These are phyloP conservation scores for Apiotrichum akiyoshidainum DNA, from an alignment of 1,284 basidiomycete genomes.

Conservation along the genomic window DNA sequence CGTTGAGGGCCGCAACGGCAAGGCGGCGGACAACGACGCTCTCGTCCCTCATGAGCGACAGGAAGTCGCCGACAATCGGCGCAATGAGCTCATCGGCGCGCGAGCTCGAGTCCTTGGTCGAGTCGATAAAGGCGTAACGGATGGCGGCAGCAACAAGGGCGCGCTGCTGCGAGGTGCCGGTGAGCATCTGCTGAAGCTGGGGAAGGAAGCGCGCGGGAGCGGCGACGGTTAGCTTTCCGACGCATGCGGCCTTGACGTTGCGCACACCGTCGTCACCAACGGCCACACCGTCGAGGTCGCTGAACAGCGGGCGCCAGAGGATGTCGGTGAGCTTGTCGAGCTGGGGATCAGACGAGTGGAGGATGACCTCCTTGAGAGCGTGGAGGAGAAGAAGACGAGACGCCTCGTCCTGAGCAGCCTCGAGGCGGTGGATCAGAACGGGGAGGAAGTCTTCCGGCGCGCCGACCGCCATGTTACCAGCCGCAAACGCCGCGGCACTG, in stretches of 20 bases:
- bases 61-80: constrained; percentile 81
- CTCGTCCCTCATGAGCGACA: constrained; percentile 76
- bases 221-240: constrained; percentile 89
- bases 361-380: constrained; percentile 92
- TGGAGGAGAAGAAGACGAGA: constrained; percentile 80
- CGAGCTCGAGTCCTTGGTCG: constrained; percentile 63
- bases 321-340: constrained; percentile 78
- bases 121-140: constrained; percentile 91
- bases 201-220: constrained; percentile 84
- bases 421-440: constrained; percentile 74
- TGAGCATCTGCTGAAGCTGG: constrained; percentile 64
- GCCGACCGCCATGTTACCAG: constrained; percentile 91
- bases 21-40: constrained; percentile 84
- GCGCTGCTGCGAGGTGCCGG: constrained; percentile 60
- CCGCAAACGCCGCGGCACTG: constrained; percentile 85
- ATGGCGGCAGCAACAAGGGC: constrained; percentile 91
- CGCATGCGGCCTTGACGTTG: constrained; percentile 92
- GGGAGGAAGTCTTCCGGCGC: constrained; percentile 82
- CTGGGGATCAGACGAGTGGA: constrained; percentile 77
- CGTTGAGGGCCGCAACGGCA: constrained; percentile 83
- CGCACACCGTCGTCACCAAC: constrained; percentile 84
- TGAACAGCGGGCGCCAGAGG: constrained; percentile 87
- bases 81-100: constrained; percentile 85
- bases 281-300: constrained; percentile 52
- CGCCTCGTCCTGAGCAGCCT: constrained; percentile 62